A percentile compares a stretch with the other conserved stretches of the same genome.
Conservation (phyloP, 805 yeast genomes). For the Maudiozyma barnettii region DNA sequence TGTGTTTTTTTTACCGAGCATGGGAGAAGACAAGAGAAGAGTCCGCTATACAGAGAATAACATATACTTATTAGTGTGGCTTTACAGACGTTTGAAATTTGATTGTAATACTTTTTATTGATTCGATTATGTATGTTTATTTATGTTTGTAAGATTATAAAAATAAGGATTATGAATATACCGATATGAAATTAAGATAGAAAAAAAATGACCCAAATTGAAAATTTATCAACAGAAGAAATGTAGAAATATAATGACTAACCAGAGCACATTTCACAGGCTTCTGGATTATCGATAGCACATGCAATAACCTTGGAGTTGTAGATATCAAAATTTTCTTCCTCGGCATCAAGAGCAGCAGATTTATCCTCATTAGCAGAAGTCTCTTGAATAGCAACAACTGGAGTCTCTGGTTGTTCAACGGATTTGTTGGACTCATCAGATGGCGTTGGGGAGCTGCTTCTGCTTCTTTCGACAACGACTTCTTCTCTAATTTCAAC, state of each 20-base stretch:
- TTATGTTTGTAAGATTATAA: not conserved
- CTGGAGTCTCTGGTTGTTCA: constrained; percentile 25
- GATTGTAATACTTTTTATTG: not conserved
- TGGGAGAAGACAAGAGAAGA: too few species aligned
- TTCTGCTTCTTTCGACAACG: constrained; percentile 13
- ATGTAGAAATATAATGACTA: constrained; percentile 26
- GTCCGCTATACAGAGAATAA: too few species aligned
- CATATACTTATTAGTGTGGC: too few species aligned
- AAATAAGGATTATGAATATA: not conserved
- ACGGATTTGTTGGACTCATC: constrained; percentile 10
- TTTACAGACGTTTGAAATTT: too few species aligned
- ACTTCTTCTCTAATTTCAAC: constrained; percentile 7
- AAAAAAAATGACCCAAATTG: constrained; percentile 2
- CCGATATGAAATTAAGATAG: constrained; percentile 1
- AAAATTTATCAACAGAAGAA: constrained; percentile 1
- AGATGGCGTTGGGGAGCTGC: constrained; percentile 30
- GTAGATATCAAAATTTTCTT: constrained; percentile 68
- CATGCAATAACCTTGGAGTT: constrained; percentile 92
- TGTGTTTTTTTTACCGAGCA: too few species aligned
- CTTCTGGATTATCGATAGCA: constrained; percentile 92
- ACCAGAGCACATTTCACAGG: constrained; percentile 99
- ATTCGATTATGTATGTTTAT: not conserved
- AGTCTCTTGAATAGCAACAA: constrained; percentile 15
- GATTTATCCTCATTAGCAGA: constrained; percentile 32
- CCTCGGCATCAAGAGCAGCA: constrained; percentile 29